Evolutionary conservation across 768 basidiomycete species (phyloP), one percentile per base, ranked within the genome.

Genomic region (Amanita inopinata): DNA sequence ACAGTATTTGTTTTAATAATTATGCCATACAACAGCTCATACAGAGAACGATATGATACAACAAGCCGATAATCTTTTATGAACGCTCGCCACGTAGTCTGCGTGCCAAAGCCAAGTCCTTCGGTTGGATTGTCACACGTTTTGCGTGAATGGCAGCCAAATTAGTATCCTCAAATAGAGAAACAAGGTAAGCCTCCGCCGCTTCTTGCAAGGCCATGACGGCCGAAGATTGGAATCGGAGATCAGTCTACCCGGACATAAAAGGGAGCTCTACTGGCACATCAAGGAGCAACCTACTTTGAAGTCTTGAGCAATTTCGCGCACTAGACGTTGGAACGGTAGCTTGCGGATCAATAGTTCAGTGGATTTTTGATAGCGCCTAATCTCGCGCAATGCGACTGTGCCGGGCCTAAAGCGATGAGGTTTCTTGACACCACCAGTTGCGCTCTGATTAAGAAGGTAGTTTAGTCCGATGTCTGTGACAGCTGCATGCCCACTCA

Each of bases 271-370:
- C 24, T 11, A 44, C 10, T 15, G 31, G 28, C 33, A 11, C 42
- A 17, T 23, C n/a, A 37, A 28, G 25, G 9, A 30, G 12, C 14
- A 25, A 53, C 62, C 32, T 33, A 71, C 72, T 70, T 84, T 85
- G 73, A 83, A 82, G 63, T 86, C 83, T 64, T 84, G 83, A 37
- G 81, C 81, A 52, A 84, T 86, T 59, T 85, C 82, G 63, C 81
- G 78, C 47, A 84, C 81, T 47, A 84, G 70, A 46, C 81, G 71
- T 58, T 83, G 78, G 71, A 83, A 83, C 51, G 74, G 73, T 15
- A 74, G 71, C 59, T 78, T 79, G 53, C 75, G 70, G 55, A 79
- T 78, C 47, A 78, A 67, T 25, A 79, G 64, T 56, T 79, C 75
- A 20, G 76, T 78, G 10, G 73, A 76, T 58, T 78, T 77, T 52